Evolutionary conservation across 208 protist species (phyloP).

Genomic region (Trypanosoma cruzi): DNA sequence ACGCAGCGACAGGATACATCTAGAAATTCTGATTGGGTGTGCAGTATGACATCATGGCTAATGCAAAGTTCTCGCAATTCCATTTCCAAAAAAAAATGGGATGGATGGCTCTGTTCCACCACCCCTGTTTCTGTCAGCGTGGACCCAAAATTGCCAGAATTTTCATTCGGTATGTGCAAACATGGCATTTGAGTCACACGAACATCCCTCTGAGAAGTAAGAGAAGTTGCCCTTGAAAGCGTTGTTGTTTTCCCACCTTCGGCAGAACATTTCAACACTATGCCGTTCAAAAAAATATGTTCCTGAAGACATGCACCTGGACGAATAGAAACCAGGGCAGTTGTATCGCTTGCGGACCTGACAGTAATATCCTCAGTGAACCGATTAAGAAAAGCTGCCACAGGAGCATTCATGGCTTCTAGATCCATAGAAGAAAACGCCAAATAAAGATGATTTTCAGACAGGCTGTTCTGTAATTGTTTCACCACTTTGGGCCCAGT

Average conservation of each 20-base stretch:
- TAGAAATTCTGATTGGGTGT: slow-evolving; percentile 23
- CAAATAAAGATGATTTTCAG: slow-evolving; percentile 8
- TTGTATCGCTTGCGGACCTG: neutral
- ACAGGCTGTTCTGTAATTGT: slow-evolving; percentile 11
- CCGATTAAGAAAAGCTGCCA: slow-evolving; percentile 17
- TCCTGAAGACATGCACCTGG: neutral
- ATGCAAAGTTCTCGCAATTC: slow-evolving; percentile 8
- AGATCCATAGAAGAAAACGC: slow-evolving; percentile 13
- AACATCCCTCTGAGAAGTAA: neutral
- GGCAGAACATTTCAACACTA: slow-evolving; percentile 4
- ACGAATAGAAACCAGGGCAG: slow-evolving; percentile 6
- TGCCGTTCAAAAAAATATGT: slow-evolving; percentile 15
- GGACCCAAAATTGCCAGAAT: neutral
- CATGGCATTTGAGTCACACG: slow-evolving; percentile 8
- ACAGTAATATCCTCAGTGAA: slow-evolving; percentile 5
- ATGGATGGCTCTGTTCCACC: neutral
- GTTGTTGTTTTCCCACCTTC: neutral
- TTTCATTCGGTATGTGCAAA: neutral
- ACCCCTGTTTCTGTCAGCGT: neutral
- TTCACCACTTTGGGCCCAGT: slow-evolving; percentile 5
- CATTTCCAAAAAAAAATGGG: slow-evolving; percentile 17
- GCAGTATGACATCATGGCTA: slow-evolving; percentile 11
- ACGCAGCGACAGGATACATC: slow-evolving; percentile 24
- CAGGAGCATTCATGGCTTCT: neutral
- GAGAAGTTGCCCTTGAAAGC: slow-evolving; percentile 1